phyloP scores from a whole-genome alignment of 441 rosid species.

The Jatropha multifida region DNA sequence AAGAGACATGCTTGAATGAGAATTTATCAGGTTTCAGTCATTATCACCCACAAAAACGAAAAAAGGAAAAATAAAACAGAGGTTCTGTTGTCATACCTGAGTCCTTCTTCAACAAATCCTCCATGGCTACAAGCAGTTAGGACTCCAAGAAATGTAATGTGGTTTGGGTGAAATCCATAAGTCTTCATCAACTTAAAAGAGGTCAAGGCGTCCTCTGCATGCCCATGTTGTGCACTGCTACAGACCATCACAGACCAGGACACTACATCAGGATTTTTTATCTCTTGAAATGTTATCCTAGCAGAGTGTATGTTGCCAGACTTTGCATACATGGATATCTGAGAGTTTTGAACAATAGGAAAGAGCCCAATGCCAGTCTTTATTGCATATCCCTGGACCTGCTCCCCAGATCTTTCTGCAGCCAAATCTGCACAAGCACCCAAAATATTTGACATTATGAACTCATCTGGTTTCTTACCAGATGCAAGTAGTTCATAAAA shows the following conservation, averaged over 20 bases:
- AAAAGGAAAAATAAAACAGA: background rate
- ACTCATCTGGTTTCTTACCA: constrained; percentile 47
- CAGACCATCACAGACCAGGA: constrained; percentile 56
- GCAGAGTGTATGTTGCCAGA: constrained; percentile 45
- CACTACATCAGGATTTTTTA: constrained; percentile 33
- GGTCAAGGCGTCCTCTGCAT: constrained; percentile 36
- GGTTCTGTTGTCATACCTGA: constrained; percentile 27
- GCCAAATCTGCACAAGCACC: constrained; percentile 55
- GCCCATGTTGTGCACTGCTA: constrained; percentile 54
- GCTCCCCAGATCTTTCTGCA: constrained; percentile 43
- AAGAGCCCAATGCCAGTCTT: constrained; percentile 44
- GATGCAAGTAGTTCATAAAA: constrained; percentile 43
- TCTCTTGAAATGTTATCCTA: constrained; percentile 32
- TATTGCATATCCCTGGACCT: constrained; percentile 43
- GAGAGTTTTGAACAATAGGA: constrained; percentile 44
- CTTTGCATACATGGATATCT: constrained; percentile 53
- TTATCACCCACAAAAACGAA: background rate
- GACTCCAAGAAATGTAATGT: constrained; percentile 41
- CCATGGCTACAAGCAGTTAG: constrained; percentile 46
- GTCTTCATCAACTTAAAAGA: constrained; percentile 41
- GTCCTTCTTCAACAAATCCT: constrained; percentile 42
- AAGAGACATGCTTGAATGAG: background rate
- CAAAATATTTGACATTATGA: constrained; percentile 43
- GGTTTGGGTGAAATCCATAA: constrained; percentile 32
- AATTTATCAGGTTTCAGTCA: background rate